These are phyloP conservation scores for Populus deltoides DNA, from an alignment of 345 rosid genomes.

Conservation along the genomic window DNA sequence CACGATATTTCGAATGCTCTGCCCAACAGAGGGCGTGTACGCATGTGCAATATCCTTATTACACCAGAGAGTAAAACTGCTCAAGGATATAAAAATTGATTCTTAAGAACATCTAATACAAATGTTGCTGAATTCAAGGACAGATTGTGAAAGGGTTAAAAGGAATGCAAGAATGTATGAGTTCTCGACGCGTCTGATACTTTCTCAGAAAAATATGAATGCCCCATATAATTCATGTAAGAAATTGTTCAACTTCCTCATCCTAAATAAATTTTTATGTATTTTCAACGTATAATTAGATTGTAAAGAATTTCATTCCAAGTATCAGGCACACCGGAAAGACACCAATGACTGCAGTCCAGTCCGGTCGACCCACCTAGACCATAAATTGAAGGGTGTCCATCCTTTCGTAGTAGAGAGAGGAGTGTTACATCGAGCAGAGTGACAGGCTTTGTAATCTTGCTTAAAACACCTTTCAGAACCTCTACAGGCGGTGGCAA, in stretches of 20 bases:
- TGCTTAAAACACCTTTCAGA: constrained; percentile 14
- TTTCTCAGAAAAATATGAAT: no score
- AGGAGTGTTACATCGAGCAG: constrained; percentile 69
- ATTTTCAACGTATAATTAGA: constrained; percentile 32
- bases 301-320: constrained; percentile 84
- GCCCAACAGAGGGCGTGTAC: no score
- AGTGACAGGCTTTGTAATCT: constrained; percentile 19
- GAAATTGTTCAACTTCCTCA: background rate
- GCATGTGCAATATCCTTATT: no score
- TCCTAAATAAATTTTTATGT: background rate
- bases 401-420: constrained; percentile 80
- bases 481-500: constrained; percentile 19
- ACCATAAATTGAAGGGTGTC: constrained; percentile 81
- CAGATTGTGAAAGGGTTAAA: no score
- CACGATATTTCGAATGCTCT: no score
- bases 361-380: constrained; percentile 37
- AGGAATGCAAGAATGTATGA: no score
- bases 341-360: constrained; percentile 97
- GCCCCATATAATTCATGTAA: background rate
- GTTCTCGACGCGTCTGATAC: no score
- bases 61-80: no score
- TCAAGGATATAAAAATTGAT: no score
- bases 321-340: constrained; percentile 86
- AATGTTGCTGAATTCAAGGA: no score
- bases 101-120: no score